phyloP scores from a whole-genome alignment of 1,284 basidiomycete species.

The Ceratobasidium sp. region DNA sequence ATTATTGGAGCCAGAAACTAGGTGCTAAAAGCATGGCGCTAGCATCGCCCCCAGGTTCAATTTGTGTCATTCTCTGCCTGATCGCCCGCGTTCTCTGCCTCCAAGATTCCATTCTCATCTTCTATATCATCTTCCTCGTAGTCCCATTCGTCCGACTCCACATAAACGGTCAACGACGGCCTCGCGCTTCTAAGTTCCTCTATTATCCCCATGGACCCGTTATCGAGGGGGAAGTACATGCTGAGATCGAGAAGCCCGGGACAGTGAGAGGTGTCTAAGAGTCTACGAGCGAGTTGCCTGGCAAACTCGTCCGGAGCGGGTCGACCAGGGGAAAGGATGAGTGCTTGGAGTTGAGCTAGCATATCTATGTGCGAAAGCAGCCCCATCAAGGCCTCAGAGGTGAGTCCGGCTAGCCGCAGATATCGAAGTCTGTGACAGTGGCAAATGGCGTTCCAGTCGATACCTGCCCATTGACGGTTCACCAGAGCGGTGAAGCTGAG shows the following conservation, averaged over 20 bases:
- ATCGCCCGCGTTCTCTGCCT: background rate
- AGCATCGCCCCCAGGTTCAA: background rate
- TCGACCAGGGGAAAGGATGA: background rate
- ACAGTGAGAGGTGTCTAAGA: background rate
- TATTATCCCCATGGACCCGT: background rate
- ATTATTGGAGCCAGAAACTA: too few relatives aligned
- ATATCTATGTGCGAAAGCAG: background rate
- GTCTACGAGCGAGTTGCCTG: background rate
- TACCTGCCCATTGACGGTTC: background rate
- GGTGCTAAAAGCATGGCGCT: too few relatives aligned
- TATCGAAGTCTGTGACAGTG: background rate
- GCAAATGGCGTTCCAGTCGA: constrained; percentile 6
- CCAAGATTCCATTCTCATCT: background rate
- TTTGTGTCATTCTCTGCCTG: background rate
- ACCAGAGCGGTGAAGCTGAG: background rate
- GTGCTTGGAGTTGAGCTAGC: background rate
- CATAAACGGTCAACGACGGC: background rate
- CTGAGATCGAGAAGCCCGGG: background rate
- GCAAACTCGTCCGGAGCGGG: background rate
- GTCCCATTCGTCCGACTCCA: background rate
- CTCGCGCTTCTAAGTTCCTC: background rate
- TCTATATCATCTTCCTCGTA: background rate
- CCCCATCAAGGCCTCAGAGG: background rate
- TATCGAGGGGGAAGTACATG: background rate
- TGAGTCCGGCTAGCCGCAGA: background rate